These are phyloP conservation scores for Wallacemonas collosoma DNA, from an alignment of 208 protist genomes.

Conservation along the genomic window DNA sequence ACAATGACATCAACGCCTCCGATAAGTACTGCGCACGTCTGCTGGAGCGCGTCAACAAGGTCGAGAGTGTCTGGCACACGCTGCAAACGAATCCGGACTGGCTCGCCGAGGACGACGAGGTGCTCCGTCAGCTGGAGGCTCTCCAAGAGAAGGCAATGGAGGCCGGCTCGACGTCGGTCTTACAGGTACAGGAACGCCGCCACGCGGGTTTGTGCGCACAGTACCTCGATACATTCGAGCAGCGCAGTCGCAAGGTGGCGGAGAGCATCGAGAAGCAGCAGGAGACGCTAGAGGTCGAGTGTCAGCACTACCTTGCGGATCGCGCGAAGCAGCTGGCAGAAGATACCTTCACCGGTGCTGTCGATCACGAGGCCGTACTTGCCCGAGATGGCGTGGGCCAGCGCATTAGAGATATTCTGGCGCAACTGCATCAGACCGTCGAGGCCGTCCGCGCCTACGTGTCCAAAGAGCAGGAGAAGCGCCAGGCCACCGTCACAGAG, in stretches of 20 bases:
- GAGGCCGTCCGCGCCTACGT: slow-evolving; percentile 37
- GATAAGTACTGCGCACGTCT: slow-evolving; percentile 65
- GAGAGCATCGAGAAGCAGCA: slow-evolving; percentile 39
- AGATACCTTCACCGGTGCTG: slow-evolving; percentile 25
- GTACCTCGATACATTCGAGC: slow-evolving; percentile 45
- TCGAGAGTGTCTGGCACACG: slow-evolving; percentile 42
- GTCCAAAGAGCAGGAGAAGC: slow-evolving; percentile 25
- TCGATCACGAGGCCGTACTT: slow-evolving; percentile 19
- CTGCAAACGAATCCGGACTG: slow-evolving; percentile 31
- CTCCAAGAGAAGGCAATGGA: slow-evolving; percentile 47
- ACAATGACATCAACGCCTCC: slow-evolving; percentile 38
- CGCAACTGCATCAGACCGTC: slow-evolving; percentile 21
- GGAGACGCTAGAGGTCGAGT: slow-evolving; percentile 44
- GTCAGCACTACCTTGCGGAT: slow-evolving; percentile 37
- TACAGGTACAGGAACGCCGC: slow-evolving; percentile 56
- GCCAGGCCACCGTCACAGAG: slow-evolving; percentile 27
- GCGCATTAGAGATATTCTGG: slow-evolving; percentile 35
- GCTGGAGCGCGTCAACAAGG: slow-evolving; percentile 44
- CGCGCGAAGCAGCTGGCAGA: slow-evolving; percentile 36
- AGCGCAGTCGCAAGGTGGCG: slow-evolving; percentile 35
- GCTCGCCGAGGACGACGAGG: slow-evolving; percentile 31
- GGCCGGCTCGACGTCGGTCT: slow-evolving; percentile 35
- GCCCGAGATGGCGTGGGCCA: slow-evolving; percentile 26
- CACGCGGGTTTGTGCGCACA: slow-evolving; percentile 43
- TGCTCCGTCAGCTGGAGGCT: slow-evolving; percentile 42